phyloP scores from a whole-genome alignment of 768 basidiomycete genomes.

The Podaxis sp. region DNA sequence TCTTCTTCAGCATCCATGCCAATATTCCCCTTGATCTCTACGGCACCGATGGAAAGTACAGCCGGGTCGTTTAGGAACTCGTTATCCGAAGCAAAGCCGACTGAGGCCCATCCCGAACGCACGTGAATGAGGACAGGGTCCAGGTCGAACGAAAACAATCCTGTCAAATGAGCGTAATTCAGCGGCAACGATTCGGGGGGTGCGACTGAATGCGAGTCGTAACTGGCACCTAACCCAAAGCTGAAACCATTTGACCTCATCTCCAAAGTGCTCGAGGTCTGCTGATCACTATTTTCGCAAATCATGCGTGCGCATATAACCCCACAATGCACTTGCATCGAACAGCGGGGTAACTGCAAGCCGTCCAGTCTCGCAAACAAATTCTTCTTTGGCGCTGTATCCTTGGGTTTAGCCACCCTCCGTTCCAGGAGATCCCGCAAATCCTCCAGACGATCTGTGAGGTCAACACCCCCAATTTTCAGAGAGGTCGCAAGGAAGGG shows the following conservation, averaged over 20 bases:
- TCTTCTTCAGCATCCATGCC: slow-evolving; percentile 41
- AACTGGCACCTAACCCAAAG: slow-evolving; percentile 32
- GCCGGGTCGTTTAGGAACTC: slow-evolving; percentile 46
- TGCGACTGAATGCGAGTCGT: slow-evolving; percentile 37
- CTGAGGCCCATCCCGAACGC: slow-evolving; percentile 32
- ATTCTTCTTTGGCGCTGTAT: background rate
- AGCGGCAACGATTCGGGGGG: slow-evolving; percentile 10
- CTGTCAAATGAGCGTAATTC: slow-evolving; percentile 44
- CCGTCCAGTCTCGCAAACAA: slow-evolving; percentile 5
- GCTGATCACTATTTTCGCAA: slow-evolving; percentile 38
- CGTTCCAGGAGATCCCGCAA: slow-evolving; percentile 39
- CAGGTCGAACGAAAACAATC: slow-evolving; percentile 38
- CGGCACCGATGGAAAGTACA: slow-evolving; percentile 54
- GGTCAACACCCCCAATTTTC: slow-evolving; percentile 41
- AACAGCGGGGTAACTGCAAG: slow-evolving; percentile 7
- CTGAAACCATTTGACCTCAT: slow-evolving; percentile 52
- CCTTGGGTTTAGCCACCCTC: slow-evolving; percentile 14
- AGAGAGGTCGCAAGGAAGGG: slow-evolving; percentile 50
- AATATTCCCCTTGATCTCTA: slow-evolving; percentile 54
- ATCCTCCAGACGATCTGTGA: slow-evolving; percentile 55
- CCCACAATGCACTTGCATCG: slow-evolving; percentile 46
- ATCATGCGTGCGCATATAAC: slow-evolving; percentile 49
- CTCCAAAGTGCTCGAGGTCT: slow-evolving; percentile 51
- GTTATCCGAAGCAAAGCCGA: slow-evolving; percentile 30
- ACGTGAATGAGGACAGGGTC: slow-evolving; percentile 55